phyloP scores from a whole-genome alignment of 1,284 basidiomycete genomes.

The Ganoderma boninense region DNA sequence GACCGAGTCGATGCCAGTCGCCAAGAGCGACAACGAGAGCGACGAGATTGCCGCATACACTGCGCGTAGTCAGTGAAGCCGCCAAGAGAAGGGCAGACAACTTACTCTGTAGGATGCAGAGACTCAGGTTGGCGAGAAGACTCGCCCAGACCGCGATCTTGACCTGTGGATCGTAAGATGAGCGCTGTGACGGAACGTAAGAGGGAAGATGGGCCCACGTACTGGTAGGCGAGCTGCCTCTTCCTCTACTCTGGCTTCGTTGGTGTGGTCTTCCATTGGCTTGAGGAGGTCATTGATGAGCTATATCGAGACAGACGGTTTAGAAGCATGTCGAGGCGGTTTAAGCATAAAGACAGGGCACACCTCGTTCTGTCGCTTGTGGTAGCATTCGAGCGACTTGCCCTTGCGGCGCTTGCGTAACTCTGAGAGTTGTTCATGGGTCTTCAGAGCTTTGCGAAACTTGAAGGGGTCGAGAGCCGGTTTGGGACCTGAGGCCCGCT shows the following conservation, averaged over 20 bases:
- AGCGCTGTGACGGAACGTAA: constrained; percentile 5
- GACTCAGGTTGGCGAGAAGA: constrained; percentile 76
- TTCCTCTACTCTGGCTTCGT: constrained; percentile 73
- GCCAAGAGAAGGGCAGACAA: constrained; percentile 20
- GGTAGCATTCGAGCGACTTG: constrained; percentile 74
- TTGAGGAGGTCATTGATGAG: constrained; percentile 88
- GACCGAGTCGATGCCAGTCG: constrained; percentile 89
- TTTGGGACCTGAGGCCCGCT: constrained; percentile 31
- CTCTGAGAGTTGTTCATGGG: constrained; percentile 65
- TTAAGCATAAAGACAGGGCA: constrained; percentile 33
- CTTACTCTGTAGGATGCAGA: constrained; percentile 76
- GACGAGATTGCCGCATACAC: constrained; percentile 91
- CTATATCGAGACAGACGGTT: constrained; percentile 44
- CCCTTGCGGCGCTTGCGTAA: constrained; percentile 69
- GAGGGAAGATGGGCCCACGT: constrained; percentile 35
- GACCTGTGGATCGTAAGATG: constrained; percentile 56
- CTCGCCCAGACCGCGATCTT: constrained; percentile 91
- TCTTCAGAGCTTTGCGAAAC: constrained; percentile 63
- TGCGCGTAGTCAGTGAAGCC: constrained; percentile 38
- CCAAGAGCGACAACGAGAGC: constrained; percentile 87
- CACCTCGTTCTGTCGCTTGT: constrained; percentile 86
- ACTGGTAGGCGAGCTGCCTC: constrained; percentile 73
- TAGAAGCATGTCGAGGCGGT: not conserved
- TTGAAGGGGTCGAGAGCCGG: constrained; percentile 62
- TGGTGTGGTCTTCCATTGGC: constrained; percentile 86